Evolutionary conservation across 139 green algal species (phyloP).

Genomic region (Chlamydomonas asymmetrica): DNA sequence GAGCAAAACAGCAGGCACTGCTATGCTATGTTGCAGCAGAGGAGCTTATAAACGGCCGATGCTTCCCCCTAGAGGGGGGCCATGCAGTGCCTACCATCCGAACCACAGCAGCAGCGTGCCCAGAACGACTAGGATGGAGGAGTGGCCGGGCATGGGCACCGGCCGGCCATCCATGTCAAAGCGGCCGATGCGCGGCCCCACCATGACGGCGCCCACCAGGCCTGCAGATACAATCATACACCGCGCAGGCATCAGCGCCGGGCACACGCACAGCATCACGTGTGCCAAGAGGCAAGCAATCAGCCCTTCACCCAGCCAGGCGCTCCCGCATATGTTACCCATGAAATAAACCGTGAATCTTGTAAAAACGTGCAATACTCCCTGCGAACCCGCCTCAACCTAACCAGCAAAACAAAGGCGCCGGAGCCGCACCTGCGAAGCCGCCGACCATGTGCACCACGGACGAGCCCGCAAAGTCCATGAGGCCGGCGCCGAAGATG

Average conservation of each 20-base stretch:
- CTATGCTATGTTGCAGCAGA: no score
- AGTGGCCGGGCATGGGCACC: conserved; percentile 66
- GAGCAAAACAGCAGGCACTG: no score
- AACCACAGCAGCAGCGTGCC: conserved; percentile 88
- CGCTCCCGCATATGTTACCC: background rate
- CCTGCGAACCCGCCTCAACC: background rate
- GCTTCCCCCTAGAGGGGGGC: background rate
- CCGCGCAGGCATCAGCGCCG: background rate
- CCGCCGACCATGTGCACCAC: conserved; percentile 84
- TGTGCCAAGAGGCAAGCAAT: background rate
- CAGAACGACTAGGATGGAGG: conserved; percentile 56
- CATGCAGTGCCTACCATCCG: conserved; percentile 64
- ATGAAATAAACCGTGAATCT: background rate
- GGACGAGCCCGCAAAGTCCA: conserved; percentile 74
- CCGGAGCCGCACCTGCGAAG: conserved; percentile 23
- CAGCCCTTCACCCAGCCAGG: no score
- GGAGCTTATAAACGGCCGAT: background rate
- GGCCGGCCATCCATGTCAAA: conserved; percentile 83
- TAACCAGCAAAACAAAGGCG: no score
- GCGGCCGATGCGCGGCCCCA: conserved; percentile 89
- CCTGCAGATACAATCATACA: background rate
- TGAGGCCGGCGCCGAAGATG: conserved; percentile 61
- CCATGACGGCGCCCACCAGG: conserved; percentile 67
- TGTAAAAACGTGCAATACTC: background rate
- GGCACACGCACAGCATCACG: background rate